Conservation (phyloP, 495 filamentous ascomycete genomes). For the Penicillium waksmanii region DNA sequence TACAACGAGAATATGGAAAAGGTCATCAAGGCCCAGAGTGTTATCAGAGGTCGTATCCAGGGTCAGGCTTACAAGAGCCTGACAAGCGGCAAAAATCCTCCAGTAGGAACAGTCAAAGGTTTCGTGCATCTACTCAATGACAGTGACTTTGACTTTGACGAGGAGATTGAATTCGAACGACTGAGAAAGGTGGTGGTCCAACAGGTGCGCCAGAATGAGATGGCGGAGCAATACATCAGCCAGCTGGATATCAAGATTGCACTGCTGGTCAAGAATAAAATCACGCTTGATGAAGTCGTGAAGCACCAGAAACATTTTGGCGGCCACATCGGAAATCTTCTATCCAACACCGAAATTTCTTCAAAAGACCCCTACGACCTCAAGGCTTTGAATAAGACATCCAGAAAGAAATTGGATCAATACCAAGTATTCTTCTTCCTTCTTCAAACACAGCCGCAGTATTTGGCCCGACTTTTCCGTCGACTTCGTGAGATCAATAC, state of each 20-base stretch:
- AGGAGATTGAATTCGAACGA: conserved; percentile 95
- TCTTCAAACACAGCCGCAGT: conserved; percentile 94
- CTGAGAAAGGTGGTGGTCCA: conserved; percentile 93
- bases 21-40: conserved; percentile 97
- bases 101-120: conserved; percentile 93
- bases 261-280: conserved; percentile 98
- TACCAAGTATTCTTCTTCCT: conserved; percentile 99
- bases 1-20: conserved; percentile 98
- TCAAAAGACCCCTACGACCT: conserved; percentile 94
- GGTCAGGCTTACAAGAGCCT: conserved; percentile 97
- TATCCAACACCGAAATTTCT: conserved; percentile 84
- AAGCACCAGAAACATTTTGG: conserved; percentile 97
- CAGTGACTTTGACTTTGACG: conserved; percentile 98
- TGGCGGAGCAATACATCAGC: conserved; percentile 96
- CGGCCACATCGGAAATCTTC: conserved; percentile 81
- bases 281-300: conserved; percentile 96
- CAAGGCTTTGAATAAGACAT: conserved; percentile 96
- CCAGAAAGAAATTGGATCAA: conserved; percentile 88
- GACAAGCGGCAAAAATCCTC: conserved; percentile 95
- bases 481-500: conserved; percentile 81
- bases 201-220: conserved; percentile 94
- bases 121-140: conserved; percentile 98
- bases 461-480: conserved; percentile 86
- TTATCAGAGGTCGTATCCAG: conserved; percentile 89
- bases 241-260: conserved; percentile 99